Percentiles rank a stretch among this genome's conserved stretches.
Conservation (phyloP, 805 yeast genomes). For the Tetrapisispora namnaoensis region DNA sequence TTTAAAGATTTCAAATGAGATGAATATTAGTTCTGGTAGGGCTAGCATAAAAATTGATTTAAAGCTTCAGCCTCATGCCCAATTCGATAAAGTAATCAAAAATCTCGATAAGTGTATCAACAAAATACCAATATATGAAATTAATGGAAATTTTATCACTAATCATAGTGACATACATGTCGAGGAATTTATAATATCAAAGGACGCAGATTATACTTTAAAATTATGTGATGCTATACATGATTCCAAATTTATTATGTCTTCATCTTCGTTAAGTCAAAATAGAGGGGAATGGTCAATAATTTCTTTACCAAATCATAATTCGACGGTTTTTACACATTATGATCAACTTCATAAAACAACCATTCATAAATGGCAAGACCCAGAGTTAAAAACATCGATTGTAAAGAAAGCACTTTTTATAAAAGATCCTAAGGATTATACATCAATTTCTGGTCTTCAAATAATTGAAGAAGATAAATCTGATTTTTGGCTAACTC, state of each 20-base stretch:
- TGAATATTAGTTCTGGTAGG: slow-evolving; percentile 20
- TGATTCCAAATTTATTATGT: slow-evolving; percentile 42
- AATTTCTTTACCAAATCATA: slow-evolving; percentile 54
- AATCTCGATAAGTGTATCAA: slow-evolving; percentile 17
- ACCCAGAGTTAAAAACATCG: slow-evolving; percentile 8
- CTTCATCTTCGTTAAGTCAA: slow-evolving; percentile 46
- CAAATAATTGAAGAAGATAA: slow-evolving; percentile 16
- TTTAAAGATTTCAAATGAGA: slow-evolving; percentile 16
- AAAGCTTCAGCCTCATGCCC: background rate
- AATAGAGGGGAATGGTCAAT: slow-evolving; percentile 71
- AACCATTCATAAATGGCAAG: slow-evolving; percentile 24
- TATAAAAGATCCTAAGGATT: background rate
- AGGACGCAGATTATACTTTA: slow-evolving; percentile 27
- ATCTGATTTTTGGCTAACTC: slow-evolving; percentile 20
- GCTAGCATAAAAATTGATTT: slow-evolving; percentile 4
- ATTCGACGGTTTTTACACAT: slow-evolving; percentile 45
- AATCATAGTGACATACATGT: slow-evolving; percentile 3
- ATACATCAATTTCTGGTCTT: slow-evolving; percentile 1
- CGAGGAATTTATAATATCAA: slow-evolving; percentile 7
- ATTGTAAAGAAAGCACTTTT: slow-evolving; percentile 1
- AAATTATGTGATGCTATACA: slow-evolving; percentile 41
- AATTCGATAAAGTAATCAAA: slow-evolving; percentile 4
- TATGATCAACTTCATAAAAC: slow-evolving; percentile 39
- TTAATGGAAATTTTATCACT: background rate
- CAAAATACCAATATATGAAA: slow-evolving; percentile 15